These are phyloP conservation scores for Tetrapyrgos nigripes DNA, from an alignment of 1,284 basidiomycete species.

Conservation along the genomic window DNA sequence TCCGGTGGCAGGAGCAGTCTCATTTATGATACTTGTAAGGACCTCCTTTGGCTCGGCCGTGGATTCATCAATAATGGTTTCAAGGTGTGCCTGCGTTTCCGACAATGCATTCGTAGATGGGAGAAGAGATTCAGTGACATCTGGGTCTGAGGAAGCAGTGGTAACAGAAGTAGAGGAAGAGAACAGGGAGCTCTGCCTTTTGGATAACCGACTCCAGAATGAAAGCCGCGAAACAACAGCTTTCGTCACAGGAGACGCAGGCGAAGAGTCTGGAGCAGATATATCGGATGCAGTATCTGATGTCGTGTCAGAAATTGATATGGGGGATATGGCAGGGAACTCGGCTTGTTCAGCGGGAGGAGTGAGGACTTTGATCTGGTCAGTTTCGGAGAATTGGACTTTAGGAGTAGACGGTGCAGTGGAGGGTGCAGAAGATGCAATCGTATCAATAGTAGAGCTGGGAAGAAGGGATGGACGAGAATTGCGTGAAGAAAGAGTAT, in stretches of 20 bases:
- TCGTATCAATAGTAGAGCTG: slow-evolving; percentile 31
- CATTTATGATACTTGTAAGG: slow-evolving; percentile 59
- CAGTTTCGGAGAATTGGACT: slow-evolving; percentile 55
- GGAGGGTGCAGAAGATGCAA: slow-evolving; percentile 5
- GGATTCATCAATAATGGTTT: slow-evolving; percentile 55
- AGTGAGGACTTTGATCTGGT: slow-evolving; percentile 46
- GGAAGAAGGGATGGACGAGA: slow-evolving; percentile 51
- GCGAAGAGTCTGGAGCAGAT: slow-evolving; percentile 53
- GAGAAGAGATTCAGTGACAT: slow-evolving; percentile 27
- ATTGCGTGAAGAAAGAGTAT: slow-evolving; percentile 57
- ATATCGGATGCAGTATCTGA: slow-evolving; percentile 58
- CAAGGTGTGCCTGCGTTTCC: slow-evolving; percentile 49
- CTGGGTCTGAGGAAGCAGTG: slow-evolving; percentile 14
- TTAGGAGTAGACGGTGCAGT: slow-evolving; percentile 32
- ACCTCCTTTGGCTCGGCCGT: slow-evolving; percentile 56
- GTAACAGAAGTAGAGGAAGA: slow-evolving; percentile 13
- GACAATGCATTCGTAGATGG: slow-evolving; percentile 20
- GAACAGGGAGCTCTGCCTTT: slow-evolving; percentile 38
- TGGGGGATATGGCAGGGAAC: slow-evolving; percentile 25
- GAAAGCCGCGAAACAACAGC: slow-evolving; percentile 68
- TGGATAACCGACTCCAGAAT: slow-evolving; percentile 70
- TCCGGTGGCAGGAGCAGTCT: slow-evolving; percentile 64
- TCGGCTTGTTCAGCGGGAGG: slow-evolving; percentile 36
- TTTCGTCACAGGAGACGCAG: slow-evolving; percentile 61
- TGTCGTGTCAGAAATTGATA: slow-evolving; percentile 40